Conservation (phyloP, 2,329 filamentous ascomycete species). For the Clarireedia hainanense region DNA sequence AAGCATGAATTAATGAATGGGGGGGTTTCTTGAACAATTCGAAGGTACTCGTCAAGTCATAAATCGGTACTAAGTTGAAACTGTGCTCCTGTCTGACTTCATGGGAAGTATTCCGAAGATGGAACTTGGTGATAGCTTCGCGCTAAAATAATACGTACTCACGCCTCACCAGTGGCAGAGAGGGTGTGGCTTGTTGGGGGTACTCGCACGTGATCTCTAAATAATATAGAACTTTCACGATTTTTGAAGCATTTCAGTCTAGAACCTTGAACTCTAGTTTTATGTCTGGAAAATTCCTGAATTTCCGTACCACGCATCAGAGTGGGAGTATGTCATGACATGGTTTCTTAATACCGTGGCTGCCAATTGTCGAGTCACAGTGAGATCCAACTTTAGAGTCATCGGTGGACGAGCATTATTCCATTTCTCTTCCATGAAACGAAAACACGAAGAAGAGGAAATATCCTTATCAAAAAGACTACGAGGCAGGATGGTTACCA, state of each 20-base stretch:
- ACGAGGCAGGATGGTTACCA: constrained; percentile 17
- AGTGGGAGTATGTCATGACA: background rate
- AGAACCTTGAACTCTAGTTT: no score
- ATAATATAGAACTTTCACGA: background rate
- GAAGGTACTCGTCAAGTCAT: background rate
- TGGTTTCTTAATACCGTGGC: background rate
- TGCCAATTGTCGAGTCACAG: background rate
- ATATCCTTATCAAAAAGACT: constrained; percentile 13
- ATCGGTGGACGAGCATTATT: constrained; percentile 11
- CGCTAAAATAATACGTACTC: constrained; percentile 7
- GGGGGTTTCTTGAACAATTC: background rate
- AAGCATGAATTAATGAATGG: background rate
- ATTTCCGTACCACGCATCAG: no score
- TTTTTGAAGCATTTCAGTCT: no score
- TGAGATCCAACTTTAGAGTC: constrained; percentile 10
- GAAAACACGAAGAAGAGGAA: constrained; percentile 26
- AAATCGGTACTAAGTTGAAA: background rate
- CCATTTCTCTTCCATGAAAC: constrained; percentile 23
- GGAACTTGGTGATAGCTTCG: background rate
- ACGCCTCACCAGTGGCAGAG: no score
- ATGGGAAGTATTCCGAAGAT: background rate
- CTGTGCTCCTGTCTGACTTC: background rate
- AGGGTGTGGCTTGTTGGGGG: no score
- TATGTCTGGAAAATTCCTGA: no score
- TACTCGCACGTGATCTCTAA: background rate